Base-by-base conservation (phyloP, 2,329 filamentous ascomycete genomes). In the Coleophoma eucalyptorum region DNA sequence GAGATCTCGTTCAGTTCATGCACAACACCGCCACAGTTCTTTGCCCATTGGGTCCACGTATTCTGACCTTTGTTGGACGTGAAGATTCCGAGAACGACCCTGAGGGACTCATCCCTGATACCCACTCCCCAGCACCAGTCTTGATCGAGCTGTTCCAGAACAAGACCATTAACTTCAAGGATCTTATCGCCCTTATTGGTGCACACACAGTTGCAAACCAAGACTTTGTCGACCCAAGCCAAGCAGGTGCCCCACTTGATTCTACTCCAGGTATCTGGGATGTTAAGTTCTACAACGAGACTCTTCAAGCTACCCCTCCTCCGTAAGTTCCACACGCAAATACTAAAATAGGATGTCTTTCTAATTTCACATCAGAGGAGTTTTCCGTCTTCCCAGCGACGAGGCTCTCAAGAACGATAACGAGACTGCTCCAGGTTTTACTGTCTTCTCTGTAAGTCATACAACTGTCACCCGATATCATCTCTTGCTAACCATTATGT, bases 261-360 rank as follows among this genome's bases (percentile, higher is more conserved):
- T 72, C 68, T 42, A 79, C 76, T 0, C 74, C 75, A 0, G 75
- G 75, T 15, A 67, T 77, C 1, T 81, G 77, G 78, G 78, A 81
- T 48, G 71, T 74, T 1, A 63, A 72, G 6, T 81, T 74, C 60
- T 81, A 79, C 62, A 64, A 68, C 51, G 61, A 74, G 60, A 73
- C 69, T 2, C 55, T 71, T 10, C 58, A 60, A 19, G 37, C 50
- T 26, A 50, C 58, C 4, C 55, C 67, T 0, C 70, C 71, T 2
- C 59, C 64, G 32, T 62, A 35, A 40, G 37, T 26, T 8, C 4
- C 7, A 3, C 37, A 4, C 19, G 37, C n/a, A 13, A n/a, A 5
- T 4, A 10, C 3, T 18, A 5, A 8, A 16, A 16, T 15, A 26
- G 10, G 26, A 40, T 40, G 3, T 12, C 12, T 10, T 19, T 40